A percentile compares a stretch with the other conserved stretches of the same genome.
These are phyloP conservation scores for Pseudozyma pruni DNA, from an alignment of 1,284 basidiomycete species.

Conservation along the genomic window DNA sequence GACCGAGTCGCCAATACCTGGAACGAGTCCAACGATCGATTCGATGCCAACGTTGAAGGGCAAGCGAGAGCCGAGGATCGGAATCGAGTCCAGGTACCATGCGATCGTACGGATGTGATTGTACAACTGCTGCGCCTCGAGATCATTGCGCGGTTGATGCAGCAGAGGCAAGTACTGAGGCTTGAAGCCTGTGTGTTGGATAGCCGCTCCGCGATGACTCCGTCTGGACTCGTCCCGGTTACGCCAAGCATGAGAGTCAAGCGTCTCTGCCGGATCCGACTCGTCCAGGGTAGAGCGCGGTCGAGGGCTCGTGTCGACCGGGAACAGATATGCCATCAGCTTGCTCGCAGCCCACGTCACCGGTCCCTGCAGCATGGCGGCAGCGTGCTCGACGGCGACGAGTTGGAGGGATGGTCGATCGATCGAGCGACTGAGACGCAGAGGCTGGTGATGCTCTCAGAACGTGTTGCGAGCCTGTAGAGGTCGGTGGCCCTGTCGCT, in stretches of 20 bases:
- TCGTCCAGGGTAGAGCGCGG: slow-evolving; percentile 21
- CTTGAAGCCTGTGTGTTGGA: slow-evolving; percentile 6
- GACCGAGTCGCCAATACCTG: slow-evolving; percentile 61
- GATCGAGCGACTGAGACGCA: too few relatives aligned
- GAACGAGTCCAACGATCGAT: slow-evolving; percentile 56
- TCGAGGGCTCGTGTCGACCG: slow-evolving; percentile 13
- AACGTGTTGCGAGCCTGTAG: too few relatives aligned
- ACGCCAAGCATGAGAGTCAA: slow-evolving; percentile 1
- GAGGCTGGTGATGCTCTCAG: too few relatives aligned
- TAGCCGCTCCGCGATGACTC: neutral
- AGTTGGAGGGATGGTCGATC: too few relatives aligned
- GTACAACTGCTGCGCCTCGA: slow-evolving; percentile 65
- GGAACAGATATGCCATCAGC: slow-evolving; percentile 12
- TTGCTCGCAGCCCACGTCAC: slow-evolving; percentile 23
- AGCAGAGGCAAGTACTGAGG: slow-evolving; percentile 20
- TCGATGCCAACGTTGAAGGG: slow-evolving; percentile 58
- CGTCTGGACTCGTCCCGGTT: slow-evolving; percentile 9
- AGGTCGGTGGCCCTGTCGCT: too few relatives aligned
- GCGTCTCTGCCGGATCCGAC: neutral
- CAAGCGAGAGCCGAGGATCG: slow-evolving; percentile 30
- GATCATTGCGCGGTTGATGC: slow-evolving; percentile 16
- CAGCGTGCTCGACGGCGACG: neutral
- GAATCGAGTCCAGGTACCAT: slow-evolving; percentile 56
- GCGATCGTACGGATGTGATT: slow-evolving; percentile 61
- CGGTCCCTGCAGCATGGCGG: slow-evolving; percentile 15